Percentiles rank a stretch among this genome's conserved stretches.
Evolutionary conservation across 768 basidiomycete species (phyloP).

Genomic region (Boletus speciosus): DNA sequence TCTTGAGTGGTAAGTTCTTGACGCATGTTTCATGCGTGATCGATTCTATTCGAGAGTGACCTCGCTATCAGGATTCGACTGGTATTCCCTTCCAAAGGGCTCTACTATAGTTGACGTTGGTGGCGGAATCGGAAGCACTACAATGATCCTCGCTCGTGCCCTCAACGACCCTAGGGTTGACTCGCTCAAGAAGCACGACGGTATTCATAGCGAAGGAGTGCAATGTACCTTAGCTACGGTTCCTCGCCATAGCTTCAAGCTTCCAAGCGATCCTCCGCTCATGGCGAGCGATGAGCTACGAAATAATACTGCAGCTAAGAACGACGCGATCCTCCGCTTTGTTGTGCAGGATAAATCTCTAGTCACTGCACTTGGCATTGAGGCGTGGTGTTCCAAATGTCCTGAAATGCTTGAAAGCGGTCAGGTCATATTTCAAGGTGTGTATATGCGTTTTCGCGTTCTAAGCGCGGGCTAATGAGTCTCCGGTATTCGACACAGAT

Average conservation of each 20-base stretch:
- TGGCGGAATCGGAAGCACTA: slow-evolving; percentile 60
- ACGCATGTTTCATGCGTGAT: background rate
- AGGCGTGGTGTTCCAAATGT: slow-evolving; percentile 59
- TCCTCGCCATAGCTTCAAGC: background rate
- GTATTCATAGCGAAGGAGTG: background rate
- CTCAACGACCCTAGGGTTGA: slow-evolving; percentile 22
- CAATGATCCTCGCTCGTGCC: slow-evolving; percentile 40
- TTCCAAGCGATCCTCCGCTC: background rate
- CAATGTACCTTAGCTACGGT: background rate
- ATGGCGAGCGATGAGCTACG: background rate
- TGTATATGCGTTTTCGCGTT: background rate
- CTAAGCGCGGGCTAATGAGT: no score
- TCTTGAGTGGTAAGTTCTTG: slow-evolving; percentile 46
- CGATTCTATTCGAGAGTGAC: background rate
- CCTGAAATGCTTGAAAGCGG: slow-evolving; percentile 55
- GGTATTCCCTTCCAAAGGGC: slow-evolving; percentile 47
- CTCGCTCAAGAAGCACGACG: slow-evolving; percentile 1
- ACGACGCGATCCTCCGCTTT: slow-evolving; percentile 38
- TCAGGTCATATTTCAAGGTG: slow-evolving; percentile 52
- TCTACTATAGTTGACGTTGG: slow-evolving; percentile 64
- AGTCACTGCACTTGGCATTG: slow-evolving; percentile 49
- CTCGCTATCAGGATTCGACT: slow-evolving; percentile 50
- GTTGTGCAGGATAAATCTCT: slow-evolving; percentile 60
- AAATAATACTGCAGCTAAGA: slow-evolving; percentile 12
- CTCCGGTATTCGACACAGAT: slow-evolving; percentile 30